Evolutionary conservation across 805 yeast species (phyloP).

Genomic region (Wickerhamiella occidentalis): DNA sequence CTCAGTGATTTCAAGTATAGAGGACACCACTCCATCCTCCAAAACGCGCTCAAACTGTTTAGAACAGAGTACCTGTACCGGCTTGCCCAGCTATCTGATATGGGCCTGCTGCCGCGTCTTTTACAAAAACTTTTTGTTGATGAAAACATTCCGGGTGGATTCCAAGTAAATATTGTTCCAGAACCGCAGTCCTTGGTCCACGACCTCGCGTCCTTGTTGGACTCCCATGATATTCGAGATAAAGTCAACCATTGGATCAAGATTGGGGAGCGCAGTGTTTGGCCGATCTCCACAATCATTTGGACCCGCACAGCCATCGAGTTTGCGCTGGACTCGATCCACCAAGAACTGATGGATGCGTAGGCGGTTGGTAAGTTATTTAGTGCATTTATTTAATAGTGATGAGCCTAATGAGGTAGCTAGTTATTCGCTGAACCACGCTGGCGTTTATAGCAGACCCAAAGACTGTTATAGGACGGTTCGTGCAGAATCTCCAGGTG

Average conservation of each 20-base stretch:
- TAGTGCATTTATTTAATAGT: too few species aligned
- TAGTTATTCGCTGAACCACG: too few species aligned
- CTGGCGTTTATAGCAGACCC: too few species aligned
- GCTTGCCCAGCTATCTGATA: conserved; percentile 61
- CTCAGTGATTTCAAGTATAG: conserved; percentile 69
- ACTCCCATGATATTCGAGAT: conserved; percentile 53
- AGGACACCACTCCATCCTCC: conserved; percentile 30
- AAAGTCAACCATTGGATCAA: conserved; percentile 81
- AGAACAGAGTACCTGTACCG: conserved; percentile 79
- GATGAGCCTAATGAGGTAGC: too few species aligned
- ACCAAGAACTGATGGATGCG: conserved; percentile 26
- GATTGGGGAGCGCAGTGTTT: conserved; percentile 84
- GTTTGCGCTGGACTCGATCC: conserved; percentile 70
- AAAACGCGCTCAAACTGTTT: conserved; percentile 40
- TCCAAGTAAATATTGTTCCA: conserved; percentile 86
- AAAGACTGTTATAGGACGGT: too few species aligned
- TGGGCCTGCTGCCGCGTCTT: conserved; percentile 60
- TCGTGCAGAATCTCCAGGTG: too few species aligned
- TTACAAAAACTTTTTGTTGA: conserved; percentile 71
- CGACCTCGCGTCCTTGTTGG: conserved; percentile 66
- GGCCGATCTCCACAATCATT: conserved; percentile 79
- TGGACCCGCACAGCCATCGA: conserved; percentile 86
- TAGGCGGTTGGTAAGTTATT: too few species aligned
- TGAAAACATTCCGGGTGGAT: conserved; percentile 71
- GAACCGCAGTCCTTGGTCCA: conserved; percentile 57